phyloP scores from a whole-genome alignment of 495 filamentous ascomycete genomes.

The Parmelia sp. region DNA sequence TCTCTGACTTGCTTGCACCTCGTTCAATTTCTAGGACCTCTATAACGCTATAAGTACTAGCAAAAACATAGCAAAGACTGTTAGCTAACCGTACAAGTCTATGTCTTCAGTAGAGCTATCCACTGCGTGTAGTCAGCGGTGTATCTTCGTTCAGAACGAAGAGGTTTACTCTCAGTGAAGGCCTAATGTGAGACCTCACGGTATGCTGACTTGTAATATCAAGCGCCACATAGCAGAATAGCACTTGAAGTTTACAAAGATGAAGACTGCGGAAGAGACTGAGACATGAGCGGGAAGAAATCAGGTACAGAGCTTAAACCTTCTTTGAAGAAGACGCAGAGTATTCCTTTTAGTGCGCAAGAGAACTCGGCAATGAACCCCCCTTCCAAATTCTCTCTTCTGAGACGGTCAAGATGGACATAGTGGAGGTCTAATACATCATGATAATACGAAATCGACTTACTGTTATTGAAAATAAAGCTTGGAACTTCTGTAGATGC shows the following conservation, averaged over 20 bases:
- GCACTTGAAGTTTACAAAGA: background rate
- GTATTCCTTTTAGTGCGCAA: background rate
- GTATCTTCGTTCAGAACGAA: background rate
- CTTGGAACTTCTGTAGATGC: slow-evolving; percentile 41
- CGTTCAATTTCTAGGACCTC: slow-evolving; percentile 72
- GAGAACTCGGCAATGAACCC: background rate
- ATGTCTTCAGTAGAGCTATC: slow-evolving; percentile 41
- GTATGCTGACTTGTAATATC: background rate
- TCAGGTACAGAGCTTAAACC: background rate
- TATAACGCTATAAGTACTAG: slow-evolving; percentile 28
- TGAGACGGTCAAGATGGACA: too few relatives aligned
- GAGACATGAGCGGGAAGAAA: background rate
- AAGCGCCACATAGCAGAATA: background rate
- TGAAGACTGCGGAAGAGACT: background rate
- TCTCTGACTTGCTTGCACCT: slow-evolving; percentile 67
- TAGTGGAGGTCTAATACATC: background rate
- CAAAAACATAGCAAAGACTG: background rate
- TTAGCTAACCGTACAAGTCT: slow-evolving; percentile 61
- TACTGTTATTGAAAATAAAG: background rate
- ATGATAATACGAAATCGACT: slow-evolving; percentile 1
- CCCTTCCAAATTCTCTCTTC: background rate
- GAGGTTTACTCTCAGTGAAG: slow-evolving; percentile 9
- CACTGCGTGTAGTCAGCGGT: slow-evolving; percentile 27
- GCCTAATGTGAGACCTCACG: background rate
- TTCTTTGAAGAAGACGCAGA: too few relatives aligned